Evolutionary conservation across 768 basidiomycete genomes (phyloP).

Genomic region (Cyclocybe aegerita): DNA sequence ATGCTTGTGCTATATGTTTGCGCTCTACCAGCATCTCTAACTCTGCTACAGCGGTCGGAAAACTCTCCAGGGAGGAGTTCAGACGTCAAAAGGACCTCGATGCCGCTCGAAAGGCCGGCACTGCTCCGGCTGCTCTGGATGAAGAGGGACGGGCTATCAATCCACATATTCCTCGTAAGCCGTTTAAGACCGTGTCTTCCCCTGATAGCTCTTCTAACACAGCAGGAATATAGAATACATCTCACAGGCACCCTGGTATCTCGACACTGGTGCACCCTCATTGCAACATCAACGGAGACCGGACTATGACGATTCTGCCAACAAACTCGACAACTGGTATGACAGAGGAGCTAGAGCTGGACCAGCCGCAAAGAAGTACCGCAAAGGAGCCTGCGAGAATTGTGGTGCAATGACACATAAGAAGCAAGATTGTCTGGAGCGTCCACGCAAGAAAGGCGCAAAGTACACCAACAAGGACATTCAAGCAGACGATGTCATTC

Average conservation of each 20-base stretch:
- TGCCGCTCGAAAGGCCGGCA: conserved; percentile 97
- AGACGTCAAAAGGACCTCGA: conserved; percentile 95
- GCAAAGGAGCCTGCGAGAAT: conserved; percentile 98
- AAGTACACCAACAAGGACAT: conserved; percentile 91
- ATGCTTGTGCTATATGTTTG: conserved; percentile 2
- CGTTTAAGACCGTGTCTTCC: background rate
- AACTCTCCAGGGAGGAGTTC: conserved; percentile 93
- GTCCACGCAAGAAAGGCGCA: conserved; percentile 94
- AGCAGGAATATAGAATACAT: conserved; percentile 74
- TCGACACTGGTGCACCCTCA: conserved; percentile 91
- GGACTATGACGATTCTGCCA: conserved; percentile 53
- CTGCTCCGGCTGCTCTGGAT: conserved; percentile 93
- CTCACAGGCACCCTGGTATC: conserved; percentile 98
- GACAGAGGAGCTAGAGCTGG: conserved; percentile 82
- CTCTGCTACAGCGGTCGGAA: conserved; percentile 54
- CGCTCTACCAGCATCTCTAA: background rate
- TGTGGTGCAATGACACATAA: conserved; percentile 97
- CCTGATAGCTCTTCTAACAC: conserved; percentile 5
- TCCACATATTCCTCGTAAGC: conserved; percentile 96
- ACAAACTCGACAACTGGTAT: conserved; percentile 89
- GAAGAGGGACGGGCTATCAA: conserved; percentile 96
- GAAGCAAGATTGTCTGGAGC: conserved; percentile 88
- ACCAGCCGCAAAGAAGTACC: conserved; percentile 93
- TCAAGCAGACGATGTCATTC: conserved; percentile 86
- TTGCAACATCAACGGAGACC: conserved; percentile 91